These are phyloP conservation scores for Emmonsiellopsis sp. DNA, from an alignment of 2,329 filamentous ascomycete genomes.

Conservation along the genomic window DNA sequence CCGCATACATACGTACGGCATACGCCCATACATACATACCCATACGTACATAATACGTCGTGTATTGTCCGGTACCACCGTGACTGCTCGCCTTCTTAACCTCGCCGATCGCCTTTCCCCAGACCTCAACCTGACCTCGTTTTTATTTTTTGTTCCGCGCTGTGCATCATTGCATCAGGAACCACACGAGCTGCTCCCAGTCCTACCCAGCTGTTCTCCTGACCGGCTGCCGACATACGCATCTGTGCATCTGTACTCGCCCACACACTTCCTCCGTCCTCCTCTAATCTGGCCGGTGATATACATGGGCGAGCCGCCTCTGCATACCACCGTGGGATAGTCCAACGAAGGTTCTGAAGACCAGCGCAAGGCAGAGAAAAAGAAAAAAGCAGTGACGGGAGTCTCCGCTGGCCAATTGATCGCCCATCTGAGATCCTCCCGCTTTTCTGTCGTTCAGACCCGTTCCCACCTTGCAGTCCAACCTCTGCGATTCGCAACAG, in stretches of 20 bases:
- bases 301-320: neutral
- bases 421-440: neutral
- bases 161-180: neutral
- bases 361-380: neutral
- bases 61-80: neutral
- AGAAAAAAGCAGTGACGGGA: neutral
- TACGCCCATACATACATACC: conserved; percentile 1
- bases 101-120: conserved; percentile 5
- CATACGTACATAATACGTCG: neutral
- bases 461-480: neutral
- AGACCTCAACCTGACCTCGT: conserved; percentile 3
- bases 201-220: neutral
- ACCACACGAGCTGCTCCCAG: neutral
- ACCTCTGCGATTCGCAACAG: neutral
- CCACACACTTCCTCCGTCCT: neutral
- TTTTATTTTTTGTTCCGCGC: conserved; percentile 1
- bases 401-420: neutral
- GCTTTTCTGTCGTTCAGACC: neutral
- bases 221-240: conserved; percentile 1
- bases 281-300: neutral
- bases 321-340: neutral
- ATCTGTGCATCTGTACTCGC: neutral
- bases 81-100: conserved; percentile 2
- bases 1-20: neutral
- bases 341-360: neutral